Evolutionary conservation across 1,284 basidiomycete species (phyloP), one percentile per base, ranked within the genome.

Genomic region (Cerrena zonata): DNA sequence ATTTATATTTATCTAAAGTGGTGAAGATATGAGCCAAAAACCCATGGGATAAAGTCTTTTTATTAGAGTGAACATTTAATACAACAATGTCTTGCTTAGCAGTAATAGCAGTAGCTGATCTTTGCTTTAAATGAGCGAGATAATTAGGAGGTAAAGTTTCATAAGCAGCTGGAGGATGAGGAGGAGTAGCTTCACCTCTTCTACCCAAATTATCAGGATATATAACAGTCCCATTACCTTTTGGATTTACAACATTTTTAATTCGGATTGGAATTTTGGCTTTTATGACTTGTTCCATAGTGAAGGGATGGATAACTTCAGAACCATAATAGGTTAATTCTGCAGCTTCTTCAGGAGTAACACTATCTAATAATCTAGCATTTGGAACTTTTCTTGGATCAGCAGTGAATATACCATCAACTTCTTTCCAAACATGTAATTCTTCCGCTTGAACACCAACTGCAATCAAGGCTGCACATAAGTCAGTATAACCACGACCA

Each of bases 401-500:
- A 15, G 95, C 95, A 4, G 95, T 97, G 72, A 99, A 99, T 59
- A 99, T 96, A 2, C 96, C 96, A 64, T 99, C 95, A 30, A 99
- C 94, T 65, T 99, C 96, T 69, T 99, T 99, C 95, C 95, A 99
- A 49, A 99, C 94, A 72, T 99, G 95, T 18, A 99, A 78, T 69
- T 99, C 95, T 2, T 86, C 77, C 1, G 95, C 94, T 26, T 78
- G 70, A 3, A 97, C 76, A 2, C 94, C 95, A 10, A 93, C 95
- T 0, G 95, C 91, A 38, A 95, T 89, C 3, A 99, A 74, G 0
- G 96, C 93, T 1, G 96, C 87, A 52, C 94, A 88, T 13, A 99
- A 79, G 67, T 99, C 95, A 1, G 94, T 98, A 71, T 99, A 99
- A 0, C 95, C 96, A 53, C 96, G 80, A 5, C 95, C 96, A 44